Evolutionary conservation across 2,329 filamentous ascomycete genomes (phyloP).

Genomic region (Westerdykella aurantiaca): DNA sequence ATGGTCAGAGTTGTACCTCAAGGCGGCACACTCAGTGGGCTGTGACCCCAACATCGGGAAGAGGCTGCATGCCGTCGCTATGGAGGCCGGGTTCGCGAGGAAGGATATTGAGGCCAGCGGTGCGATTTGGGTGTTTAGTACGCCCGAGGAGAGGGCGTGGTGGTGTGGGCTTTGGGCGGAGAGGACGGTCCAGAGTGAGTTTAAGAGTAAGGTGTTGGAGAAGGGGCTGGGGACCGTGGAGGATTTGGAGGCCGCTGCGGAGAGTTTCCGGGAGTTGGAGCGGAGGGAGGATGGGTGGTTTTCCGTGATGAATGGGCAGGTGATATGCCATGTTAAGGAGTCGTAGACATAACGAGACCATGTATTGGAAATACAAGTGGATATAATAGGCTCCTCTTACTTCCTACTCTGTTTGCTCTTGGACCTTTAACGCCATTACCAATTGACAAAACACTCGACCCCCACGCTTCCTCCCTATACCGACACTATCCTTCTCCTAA

Average conservation of each 20-base stretch:
- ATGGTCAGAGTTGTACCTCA: constrained; percentile 33
- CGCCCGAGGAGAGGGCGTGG: constrained; percentile 32
- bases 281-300: constrained; percentile 40
- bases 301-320: constrained; percentile 40
- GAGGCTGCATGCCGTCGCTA: constrained; percentile 31
- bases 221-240: constrained; percentile 33
- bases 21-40: constrained; percentile 26
- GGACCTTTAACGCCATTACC: too few relatives aligned
- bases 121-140: constrained; percentile 41
- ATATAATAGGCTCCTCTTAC: too few relatives aligned
- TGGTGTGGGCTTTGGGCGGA: constrained; percentile 42
- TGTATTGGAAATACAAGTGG: too few relatives aligned
- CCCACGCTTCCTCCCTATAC: too few relatives aligned
- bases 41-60: constrained; percentile 34
- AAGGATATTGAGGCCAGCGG: constrained; percentile 36
- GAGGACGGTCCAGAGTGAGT: constrained; percentile 30
- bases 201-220: constrained; percentile 33
- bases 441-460: too few relatives aligned
- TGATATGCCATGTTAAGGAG: constrained; percentile 28
- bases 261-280: constrained; percentile 39
- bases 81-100: constrained; percentile 38
- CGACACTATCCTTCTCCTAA: too few relatives aligned
- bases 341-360: not conserved
- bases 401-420: too few relatives aligned
- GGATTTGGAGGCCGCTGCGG: constrained; percentile 37